phyloP scores from a whole-genome alignment of 192 early-diverging fungal genomes.

The Rhizophagus clarus region DNA sequence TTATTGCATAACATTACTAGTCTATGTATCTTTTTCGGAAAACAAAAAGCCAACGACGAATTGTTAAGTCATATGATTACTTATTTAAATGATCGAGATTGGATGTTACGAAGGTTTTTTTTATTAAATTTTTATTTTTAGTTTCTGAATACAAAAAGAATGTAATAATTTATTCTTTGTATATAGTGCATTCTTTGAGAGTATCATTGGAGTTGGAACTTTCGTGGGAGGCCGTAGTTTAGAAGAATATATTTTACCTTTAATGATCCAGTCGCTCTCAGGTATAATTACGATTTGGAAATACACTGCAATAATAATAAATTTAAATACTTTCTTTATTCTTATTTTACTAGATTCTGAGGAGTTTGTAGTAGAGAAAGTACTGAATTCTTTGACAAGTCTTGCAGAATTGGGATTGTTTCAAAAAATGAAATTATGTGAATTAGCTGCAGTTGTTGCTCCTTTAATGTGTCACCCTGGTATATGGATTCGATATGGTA shows the following conservation, averaged over 20 bases:
- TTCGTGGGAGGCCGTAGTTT: slow-evolving; percentile 85
- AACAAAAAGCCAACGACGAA: slow-evolving; percentile 79
- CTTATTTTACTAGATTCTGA: slow-evolving; percentile 66
- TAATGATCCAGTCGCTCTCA: slow-evolving; percentile 84
- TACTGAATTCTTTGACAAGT: slow-evolving; percentile 77
- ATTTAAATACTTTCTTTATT: not conserved
- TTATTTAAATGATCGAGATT: slow-evolving; percentile 94
- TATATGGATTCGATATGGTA: slow-evolving; percentile 76
- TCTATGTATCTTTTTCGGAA: slow-evolving; percentile 83
- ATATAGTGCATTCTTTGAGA: slow-evolving; percentile 89
- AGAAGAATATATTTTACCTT: slow-evolving; percentile 91
- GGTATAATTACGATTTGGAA: slow-evolving; percentile 42
- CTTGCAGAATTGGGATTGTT: slow-evolving; percentile 79
- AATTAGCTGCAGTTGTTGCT: slow-evolving; percentile 66
- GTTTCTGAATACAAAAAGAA: too few species aligned
- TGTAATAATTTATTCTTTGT: not conserved
- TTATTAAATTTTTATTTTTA: not conserved
- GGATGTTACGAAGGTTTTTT: slow-evolving; percentile 80
- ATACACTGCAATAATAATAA: not conserved
- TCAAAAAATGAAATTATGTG: slow-evolving; percentile 74
- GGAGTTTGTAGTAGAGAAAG: slow-evolving; percentile 91
- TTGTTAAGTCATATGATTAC: slow-evolving; percentile 93
- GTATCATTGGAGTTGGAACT: slow-evolving; percentile 85
- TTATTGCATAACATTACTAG: slow-evolving; percentile 80
- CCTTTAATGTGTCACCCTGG: slow-evolving; percentile 82